Base-by-base conservation (phyloP, 495 filamentous ascomycete genomes). In the Lepidopterella palustris region DNA sequence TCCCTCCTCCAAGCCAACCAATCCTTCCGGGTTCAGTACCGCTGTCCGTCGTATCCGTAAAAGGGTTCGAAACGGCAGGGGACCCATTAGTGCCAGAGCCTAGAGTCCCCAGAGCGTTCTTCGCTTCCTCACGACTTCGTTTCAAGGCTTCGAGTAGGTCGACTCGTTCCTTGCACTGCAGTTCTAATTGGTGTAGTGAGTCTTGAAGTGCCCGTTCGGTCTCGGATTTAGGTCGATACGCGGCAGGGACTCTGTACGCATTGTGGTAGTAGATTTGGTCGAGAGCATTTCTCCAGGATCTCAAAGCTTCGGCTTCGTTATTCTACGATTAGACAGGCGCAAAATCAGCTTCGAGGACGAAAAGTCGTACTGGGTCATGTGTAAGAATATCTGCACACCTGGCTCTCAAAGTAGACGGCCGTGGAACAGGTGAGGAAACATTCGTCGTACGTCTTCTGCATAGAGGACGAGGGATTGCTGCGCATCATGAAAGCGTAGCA, bases 381-480 rank as follows among this genome's bases (percentile, higher is more conserved):
- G 42, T 47, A 21, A 55, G 31, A 21, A 13, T 55, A 55, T 9
- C 28, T 20, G 18, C 26, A 39, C n/a, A 93, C 90, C 81, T 95
- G 87, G 66, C 86, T 85, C 72, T 97, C 91, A 71, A 93, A 95
- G 74, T 95, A 96, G 61, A 96, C 87, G 58, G 93, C 93, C 9
- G 91, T 97, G 1, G 91, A 96, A 72, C 90, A 96, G 63, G 86
- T 88, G 57, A 96, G 77, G 73, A 95, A 96, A 73, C 88, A 90
- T 68, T 97, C 90, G 77, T 97, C 91, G 75, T 97, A 97, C 57
- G 90, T 95, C 81, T 96, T 97, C 78, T 97, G 93, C 72, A 97
- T 79, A 55, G 85, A 84, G 71, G 90, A 86, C 62, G 83, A 78
- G 45, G 82, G 80, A 70, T 86, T 89, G 78, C 82, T 86, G 76